A percentile compares a stretch with the other conserved stretches of the same genome.
These are phyloP conservation scores for Atalantia buxifolia DNA, from an alignment of 345 rosid genomes.

Conservation along the genomic window DNA sequence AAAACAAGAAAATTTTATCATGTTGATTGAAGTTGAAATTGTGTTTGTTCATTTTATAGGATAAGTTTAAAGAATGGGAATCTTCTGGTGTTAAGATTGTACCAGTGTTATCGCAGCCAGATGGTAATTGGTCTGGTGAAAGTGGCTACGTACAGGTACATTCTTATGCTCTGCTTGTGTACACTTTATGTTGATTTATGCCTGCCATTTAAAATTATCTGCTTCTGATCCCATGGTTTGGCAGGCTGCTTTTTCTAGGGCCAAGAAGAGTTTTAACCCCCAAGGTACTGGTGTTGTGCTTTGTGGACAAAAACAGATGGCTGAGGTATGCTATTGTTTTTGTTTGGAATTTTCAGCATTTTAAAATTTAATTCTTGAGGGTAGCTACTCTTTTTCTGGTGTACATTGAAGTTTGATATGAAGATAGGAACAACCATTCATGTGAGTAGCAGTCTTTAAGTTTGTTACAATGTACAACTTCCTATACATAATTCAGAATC, in stretches of 20 bases:
- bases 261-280: conserved; percentile 51
- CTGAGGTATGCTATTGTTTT: conserved; percentile 56
- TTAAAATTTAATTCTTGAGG: background rate
- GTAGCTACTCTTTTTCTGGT: background rate
- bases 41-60: conserved; percentile 38
- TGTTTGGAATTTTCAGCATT: background rate
- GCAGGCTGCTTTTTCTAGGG: conserved; percentile 88
- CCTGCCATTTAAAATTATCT: background rate
- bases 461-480: background rate
- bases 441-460: background rate
- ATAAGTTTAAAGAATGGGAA: conserved; percentile 91
- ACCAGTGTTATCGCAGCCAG: conserved; percentile 90
- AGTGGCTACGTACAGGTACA: conserved; percentile 91
- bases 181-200: background rate
- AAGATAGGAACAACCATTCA: background rate
- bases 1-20: background rate
- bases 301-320: conserved; percentile 96
- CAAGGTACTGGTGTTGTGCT: conserved; percentile 72
- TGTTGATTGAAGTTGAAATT: background rate
- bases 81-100: conserved; percentile 76
- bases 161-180: background rate
- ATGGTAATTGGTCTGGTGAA: conserved; percentile 79
- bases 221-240: conserved; percentile 7
- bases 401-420: background rate
- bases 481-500: too few relatives aligned